Evolutionary conservation across 129 eudicot genomes (phyloP).

Genomic region (Sambucus nigra): DNA sequence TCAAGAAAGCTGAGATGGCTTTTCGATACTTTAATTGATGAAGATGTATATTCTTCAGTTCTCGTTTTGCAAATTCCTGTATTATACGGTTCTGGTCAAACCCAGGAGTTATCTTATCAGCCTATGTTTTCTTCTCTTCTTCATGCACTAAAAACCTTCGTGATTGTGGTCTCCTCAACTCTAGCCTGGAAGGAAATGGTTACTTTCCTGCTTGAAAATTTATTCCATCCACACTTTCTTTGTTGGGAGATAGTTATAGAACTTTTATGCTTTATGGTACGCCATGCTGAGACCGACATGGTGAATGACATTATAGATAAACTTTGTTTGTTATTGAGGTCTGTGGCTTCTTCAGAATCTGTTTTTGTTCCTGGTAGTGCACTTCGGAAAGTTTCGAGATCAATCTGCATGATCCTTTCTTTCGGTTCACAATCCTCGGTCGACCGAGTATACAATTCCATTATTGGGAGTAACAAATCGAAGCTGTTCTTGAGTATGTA

Average conservation of each 20-base stretch:
- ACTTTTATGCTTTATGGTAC: slow-evolving; percentile 70
- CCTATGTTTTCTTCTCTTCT: slow-evolving; percentile 43
- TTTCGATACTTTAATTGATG: slow-evolving; percentile 36
- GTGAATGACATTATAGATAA: slow-evolving; percentile 49
- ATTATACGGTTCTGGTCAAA: slow-evolving; percentile 33
- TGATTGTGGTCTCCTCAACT: slow-evolving; percentile 57
- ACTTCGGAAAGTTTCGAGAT: slow-evolving; percentile 58
- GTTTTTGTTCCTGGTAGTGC: slow-evolving; percentile 31
- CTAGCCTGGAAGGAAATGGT: slow-evolving; percentile 51
- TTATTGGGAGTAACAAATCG: slow-evolving; percentile 28
- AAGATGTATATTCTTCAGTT: slow-evolving; percentile 54
- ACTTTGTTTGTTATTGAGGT: slow-evolving; percentile 47
- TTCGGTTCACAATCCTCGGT: slow-evolving; percentile 37
- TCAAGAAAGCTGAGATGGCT: slow-evolving; percentile 70
- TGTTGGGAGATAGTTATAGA: slow-evolving; percentile 73
- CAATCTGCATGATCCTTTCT: slow-evolving; percentile 44
- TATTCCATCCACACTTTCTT: slow-evolving; percentile 78
- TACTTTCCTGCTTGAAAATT: slow-evolving; percentile 59
- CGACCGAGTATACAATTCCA: slow-evolving; percentile 48
- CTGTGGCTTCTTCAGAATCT: slow-evolving; percentile 39
- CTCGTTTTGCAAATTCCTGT: slow-evolving; percentile 45
- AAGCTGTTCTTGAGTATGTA: slow-evolving; percentile 28
- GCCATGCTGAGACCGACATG: slow-evolving; percentile 62
- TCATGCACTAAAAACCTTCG: slow-evolving; percentile 71
- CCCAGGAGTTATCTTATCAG: slow-evolving; percentile 26